phyloP scores from a whole-genome alignment of 192 early-diverging fungal genomes.

The Podila epicladia region DNA sequence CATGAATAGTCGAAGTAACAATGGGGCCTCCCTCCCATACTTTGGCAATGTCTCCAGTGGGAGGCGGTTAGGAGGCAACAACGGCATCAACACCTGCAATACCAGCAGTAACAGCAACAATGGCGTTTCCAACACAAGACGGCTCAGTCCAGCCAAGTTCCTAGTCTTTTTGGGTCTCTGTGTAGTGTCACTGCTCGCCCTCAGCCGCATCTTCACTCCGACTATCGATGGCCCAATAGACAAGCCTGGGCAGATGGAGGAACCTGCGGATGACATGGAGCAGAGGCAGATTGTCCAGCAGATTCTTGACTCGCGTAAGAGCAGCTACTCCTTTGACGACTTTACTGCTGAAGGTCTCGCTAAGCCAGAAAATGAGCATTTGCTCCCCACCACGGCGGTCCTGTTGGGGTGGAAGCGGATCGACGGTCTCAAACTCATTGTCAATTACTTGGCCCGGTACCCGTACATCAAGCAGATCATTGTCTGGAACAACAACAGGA shows the following conservation, averaged over 20 bases:
- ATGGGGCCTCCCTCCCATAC: neutral
- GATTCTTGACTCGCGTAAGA: constrained; percentile 9
- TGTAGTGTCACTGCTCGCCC: constrained; percentile 10
- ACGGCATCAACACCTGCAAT: neutral
- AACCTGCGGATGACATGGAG: neutral
- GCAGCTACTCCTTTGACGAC: constrained; percentile 21
- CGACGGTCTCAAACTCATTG: constrained; percentile 37
- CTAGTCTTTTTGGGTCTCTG: constrained; percentile 3
- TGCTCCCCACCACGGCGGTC: constrained; percentile 54
- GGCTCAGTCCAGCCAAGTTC: constrained; percentile 6
- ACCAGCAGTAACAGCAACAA: neutral
- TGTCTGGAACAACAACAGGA: constrained; percentile 54
- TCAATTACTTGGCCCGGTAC: constrained; percentile 57
- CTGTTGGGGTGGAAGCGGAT: constrained; percentile 50
- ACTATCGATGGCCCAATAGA: neutral
- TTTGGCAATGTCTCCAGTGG: neutral
- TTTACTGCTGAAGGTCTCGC: constrained; percentile 29
- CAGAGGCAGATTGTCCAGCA: neutral
- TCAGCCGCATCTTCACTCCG: constrained; percentile 7
- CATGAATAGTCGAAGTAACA: constrained; percentile 3
- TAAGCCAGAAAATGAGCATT: constrained; percentile 6
- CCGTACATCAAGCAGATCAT: constrained; percentile 60
- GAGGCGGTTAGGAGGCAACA: neutral
- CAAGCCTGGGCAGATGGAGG: neutral
- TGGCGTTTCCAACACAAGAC: neutral